Evolutionary conservation across 441 rosid genomes (phyloP).

Genomic region (Gossypium davidsonii): DNA sequence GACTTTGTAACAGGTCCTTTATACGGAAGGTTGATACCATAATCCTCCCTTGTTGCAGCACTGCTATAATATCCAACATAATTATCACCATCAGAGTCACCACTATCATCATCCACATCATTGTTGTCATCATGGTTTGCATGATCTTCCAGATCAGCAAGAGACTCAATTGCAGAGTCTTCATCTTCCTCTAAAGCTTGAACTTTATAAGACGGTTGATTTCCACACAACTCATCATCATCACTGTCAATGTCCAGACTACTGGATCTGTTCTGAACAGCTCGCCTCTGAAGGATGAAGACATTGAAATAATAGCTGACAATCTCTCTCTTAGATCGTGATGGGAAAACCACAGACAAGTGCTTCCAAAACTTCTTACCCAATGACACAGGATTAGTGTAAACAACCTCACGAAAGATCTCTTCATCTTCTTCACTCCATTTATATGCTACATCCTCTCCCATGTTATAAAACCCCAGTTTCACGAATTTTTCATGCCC

Average conservation of each 20-base stretch:
- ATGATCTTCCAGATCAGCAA: conserved; percentile 17
- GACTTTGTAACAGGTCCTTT: conserved; percentile 16
- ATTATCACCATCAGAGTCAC: conserved; percentile 20
- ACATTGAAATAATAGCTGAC: conserved; percentile 65
- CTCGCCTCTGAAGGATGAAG: conserved; percentile 41
- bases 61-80: conserved; percentile 22
- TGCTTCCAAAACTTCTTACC: conserved; percentile 50
- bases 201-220: conserved; percentile 5
- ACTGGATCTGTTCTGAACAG: conserved; percentile 44
- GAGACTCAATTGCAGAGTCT: conserved; percentile 42
- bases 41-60: conserved; percentile 23
- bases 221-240: conserved; percentile 50
- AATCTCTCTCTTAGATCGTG: conserved; percentile 35
- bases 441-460: conserved; percentile 46
- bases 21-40: conserved; percentile 22
- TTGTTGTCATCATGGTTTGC: conserved; percentile 17
- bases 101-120: conserved; percentile 6
- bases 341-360: conserved; percentile 37
- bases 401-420: conserved; percentile 40
- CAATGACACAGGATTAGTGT: conserved; percentile 36
- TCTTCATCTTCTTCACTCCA: conserved; percentile 52
- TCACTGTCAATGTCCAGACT: conserved; percentile 47
- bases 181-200: conserved; percentile 35
- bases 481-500: conserved; percentile 35
- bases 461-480: conserved; percentile 48